Evolutionary conservation across 371 early-diverging fungal species (phyloP).

Genomic region (Paraphysoderma sedebokerense): DNA sequence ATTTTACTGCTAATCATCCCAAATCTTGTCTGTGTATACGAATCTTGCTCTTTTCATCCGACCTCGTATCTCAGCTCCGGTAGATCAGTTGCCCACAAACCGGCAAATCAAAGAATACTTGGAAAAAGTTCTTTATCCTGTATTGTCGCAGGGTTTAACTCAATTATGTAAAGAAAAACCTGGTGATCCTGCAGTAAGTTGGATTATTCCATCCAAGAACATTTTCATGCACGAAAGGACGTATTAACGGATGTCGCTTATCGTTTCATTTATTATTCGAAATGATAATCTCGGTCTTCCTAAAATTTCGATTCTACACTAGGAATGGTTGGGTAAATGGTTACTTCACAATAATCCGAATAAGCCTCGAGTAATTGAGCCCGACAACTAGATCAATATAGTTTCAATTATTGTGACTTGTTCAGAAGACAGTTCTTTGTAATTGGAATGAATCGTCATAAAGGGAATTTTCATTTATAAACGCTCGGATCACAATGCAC

Average conservation of each 20-base stretch:
- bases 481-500: too few species aligned
- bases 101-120: conserved; percentile 12
- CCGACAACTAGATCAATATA: conserved; percentile 7
- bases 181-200: conserved; percentile 20
- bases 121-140: conserved; percentile 24
- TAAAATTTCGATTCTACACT: neutral
- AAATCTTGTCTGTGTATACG: neutral
- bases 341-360: conserved; percentile 28
- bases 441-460: too few species aligned
- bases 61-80: conserved; percentile 2
- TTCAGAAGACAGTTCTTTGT: too few species aligned
- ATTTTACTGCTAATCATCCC: neutral
- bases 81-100: conserved; percentile 9
- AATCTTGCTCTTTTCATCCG: neutral
- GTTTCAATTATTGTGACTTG: too few species aligned
- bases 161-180: conserved; percentile 31
- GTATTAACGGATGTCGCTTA: too few species aligned
- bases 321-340: conserved; percentile 34
- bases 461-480: too few species aligned
- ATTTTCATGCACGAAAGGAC: too few species aligned
- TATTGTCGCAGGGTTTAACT: conserved; percentile 23
- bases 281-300: neutral
- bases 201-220: too few species aligned
- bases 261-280: neutral
- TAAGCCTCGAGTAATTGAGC: conserved; percentile 16